Evolutionary conservation across 768 basidiomycete species (phyloP).

Genomic region (Multifurca ochricompacta): DNA sequence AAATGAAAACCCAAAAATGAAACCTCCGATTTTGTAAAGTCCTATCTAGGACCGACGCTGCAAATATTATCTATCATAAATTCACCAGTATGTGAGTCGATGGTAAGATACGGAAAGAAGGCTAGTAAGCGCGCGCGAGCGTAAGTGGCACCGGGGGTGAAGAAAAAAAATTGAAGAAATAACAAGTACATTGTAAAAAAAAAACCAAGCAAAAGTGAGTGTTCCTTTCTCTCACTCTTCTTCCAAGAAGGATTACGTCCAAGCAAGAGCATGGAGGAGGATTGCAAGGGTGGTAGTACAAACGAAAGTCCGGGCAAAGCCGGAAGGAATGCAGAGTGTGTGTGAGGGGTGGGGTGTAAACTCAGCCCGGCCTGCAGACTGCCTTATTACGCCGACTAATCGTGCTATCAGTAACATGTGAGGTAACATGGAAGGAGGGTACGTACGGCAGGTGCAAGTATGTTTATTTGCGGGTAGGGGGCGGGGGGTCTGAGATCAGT

Average conservation of each 20-base stretch:
- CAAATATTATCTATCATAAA: too few species aligned
- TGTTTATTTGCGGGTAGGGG: not conserved
- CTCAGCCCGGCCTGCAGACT: conserved; percentile 20
- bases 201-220: not conserved
- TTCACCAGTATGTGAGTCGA: too few species aligned
- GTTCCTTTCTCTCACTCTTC: not conserved
- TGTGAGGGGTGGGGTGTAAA: not conserved
- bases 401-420: not conserved
- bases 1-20: too few species aligned
- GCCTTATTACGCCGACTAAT: not conserved
- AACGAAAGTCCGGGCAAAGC: not conserved
- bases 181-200: not conserved
- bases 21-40: too few species aligned
- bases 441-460: not conserved
- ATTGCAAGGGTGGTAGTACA: not conserved
- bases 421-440: not conserved
- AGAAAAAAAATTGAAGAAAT: not conserved
- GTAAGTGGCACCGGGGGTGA: not conserved
- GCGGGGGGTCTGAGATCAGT: conserved; percentile 27
- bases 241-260: not conserved
- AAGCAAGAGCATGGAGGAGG: not conserved
- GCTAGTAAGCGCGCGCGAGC: not conserved
- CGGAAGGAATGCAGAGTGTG: too few species aligned
- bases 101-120: too few species aligned
- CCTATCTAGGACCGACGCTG: too few species aligned